phyloP scores from a whole-genome alignment of 371 early-diverging fungal species.

The Dichotomocladium elegans region DNA sequence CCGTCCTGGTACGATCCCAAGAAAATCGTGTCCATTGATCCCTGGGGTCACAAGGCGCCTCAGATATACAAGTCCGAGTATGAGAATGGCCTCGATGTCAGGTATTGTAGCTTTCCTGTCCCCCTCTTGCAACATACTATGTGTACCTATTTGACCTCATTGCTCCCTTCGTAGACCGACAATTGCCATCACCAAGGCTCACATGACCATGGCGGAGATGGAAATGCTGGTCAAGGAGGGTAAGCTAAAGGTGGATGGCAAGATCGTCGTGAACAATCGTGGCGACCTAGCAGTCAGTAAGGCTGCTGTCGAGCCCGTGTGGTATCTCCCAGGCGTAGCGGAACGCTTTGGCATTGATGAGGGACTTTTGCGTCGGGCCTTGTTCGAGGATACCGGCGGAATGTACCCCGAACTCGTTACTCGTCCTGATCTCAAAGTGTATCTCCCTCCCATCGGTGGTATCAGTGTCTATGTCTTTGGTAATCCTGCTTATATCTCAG shows the following conservation, averaged over 20 bases:
- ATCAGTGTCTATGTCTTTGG: slow-evolving; percentile 94
- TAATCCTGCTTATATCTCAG: slow-evolving; percentile 70
- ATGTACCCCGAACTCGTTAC: slow-evolving; percentile 97
- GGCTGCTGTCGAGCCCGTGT: slow-evolving; percentile 96
- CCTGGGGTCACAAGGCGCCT: slow-evolving; percentile 84
- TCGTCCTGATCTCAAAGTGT: slow-evolving; percentile 91
- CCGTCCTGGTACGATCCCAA: slow-evolving; percentile 83
- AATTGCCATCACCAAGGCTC: slow-evolving; percentile 92
- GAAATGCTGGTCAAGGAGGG: slow-evolving; percentile 72
- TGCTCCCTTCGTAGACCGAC: slow-evolving; percentile 78
- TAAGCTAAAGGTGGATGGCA: slow-evolving; percentile 72
- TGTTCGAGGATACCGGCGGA: slow-evolving; percentile 84
- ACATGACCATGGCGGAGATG: slow-evolving; percentile 91
- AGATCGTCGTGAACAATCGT: slow-evolving; percentile 68
- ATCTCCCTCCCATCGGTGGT: slow-evolving; percentile 94
- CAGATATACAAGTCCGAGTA: slow-evolving; percentile 61
- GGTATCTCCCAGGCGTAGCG: slow-evolving; percentile 94
- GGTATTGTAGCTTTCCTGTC: no score
- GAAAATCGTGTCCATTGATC: slow-evolving; percentile 93
- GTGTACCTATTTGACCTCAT: no score
- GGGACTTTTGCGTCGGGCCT: slow-evolving; percentile 74
- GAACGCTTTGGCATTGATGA: slow-evolving; percentile 87
- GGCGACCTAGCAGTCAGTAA: slow-evolving; percentile 91
- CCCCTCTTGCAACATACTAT: no score
- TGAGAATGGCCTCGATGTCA: slow-evolving; percentile 76